Evolutionary conservation across 352 stramenopile genomes (phyloP), one percentile per base, ranked within the genome.

Genomic region (Phytophthora meadii): DNA sequence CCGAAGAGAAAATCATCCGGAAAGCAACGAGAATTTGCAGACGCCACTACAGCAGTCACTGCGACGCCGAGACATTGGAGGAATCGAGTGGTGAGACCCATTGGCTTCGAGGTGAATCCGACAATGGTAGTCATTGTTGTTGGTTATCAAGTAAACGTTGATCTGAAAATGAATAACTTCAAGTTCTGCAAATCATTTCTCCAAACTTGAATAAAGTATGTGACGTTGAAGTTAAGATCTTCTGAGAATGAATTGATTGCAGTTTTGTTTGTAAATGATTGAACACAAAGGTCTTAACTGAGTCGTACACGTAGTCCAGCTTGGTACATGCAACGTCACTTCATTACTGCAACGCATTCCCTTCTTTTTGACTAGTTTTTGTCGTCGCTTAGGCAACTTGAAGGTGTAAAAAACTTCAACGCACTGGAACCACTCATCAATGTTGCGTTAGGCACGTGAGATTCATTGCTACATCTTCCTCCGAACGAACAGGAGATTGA

Each of bases 1-100:
- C 93, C 93, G 65, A 88, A 96, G n/a, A 91, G 46, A 68, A 97
- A 97, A 25, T 71, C 64, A 0, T 78, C 37, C 1, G 61, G 41
- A 54, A 87, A 87, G 54, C 77, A 87, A 24, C 61, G 59, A 14
- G 53, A 25, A 24, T 78, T 64, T n/a, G 47, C 22, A 22, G 22
- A 42, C 36, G 15, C 36, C 36, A 42, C 12, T 4, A 17, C 36
- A 42, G 36, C 36, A 42, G 36, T 19, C 12, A 12, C 36, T 42
- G 36, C 14, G 36, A 42, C 14, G 36, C 36, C 36, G 5, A 42
- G 0, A 5, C 12, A 42, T 42, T 42, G 36, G 36, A 42, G 36
- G 11, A 42, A 15, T 17, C 36, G 36, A 19, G 56, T 34, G 17
- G 14, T 24, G 9, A 70, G 22, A 37, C 14, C 24, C 45, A 51